phyloP scores from a whole-genome alignment of 1,284 basidiomycete genomes.

The Coniophora puteana region DNA sequence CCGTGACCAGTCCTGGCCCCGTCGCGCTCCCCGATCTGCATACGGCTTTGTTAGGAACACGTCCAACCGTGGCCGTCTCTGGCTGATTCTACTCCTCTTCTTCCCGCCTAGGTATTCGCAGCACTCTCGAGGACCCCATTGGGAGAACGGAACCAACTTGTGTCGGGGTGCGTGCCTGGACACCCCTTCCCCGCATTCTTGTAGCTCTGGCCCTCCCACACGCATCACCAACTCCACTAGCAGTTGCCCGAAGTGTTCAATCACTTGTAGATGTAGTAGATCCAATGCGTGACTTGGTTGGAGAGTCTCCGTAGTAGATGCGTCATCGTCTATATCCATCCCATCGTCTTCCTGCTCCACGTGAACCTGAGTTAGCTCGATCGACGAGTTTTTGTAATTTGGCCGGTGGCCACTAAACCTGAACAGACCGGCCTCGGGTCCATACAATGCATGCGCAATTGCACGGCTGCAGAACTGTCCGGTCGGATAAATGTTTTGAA shows the following conservation, averaged over 20 bases:
- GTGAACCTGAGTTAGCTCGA: slow-evolving; percentile 11
- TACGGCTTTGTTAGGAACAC: slow-evolving; percentile 51
- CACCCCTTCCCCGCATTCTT: slow-evolving; percentile 23
- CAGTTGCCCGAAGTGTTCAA: slow-evolving; percentile 62
- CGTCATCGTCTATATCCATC: slow-evolving; percentile 62
- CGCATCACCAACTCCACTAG: slow-evolving; percentile 54
- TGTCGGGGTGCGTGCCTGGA: slow-evolving; percentile 59
- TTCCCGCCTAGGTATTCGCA: slow-evolving; percentile 50
- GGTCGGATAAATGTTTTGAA: slow-evolving; percentile 25
- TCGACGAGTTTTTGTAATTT: slow-evolving; percentile 30
- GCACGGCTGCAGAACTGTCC: slow-evolving; percentile 35
- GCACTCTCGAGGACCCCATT: slow-evolving; percentile 54
- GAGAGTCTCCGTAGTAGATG: slow-evolving; percentile 16
- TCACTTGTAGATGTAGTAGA: slow-evolving; percentile 61
- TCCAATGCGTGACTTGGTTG: slow-evolving; percentile 57
- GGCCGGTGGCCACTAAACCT: slow-evolving; percentile 33
- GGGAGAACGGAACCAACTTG: slow-evolving; percentile 34
- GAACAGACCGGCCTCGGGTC: slow-evolving; percentile 26
- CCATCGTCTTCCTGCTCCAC: slow-evolving; percentile 39
- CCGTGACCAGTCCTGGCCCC: slow-evolving; percentile 68
- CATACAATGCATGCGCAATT: slow-evolving; percentile 39
- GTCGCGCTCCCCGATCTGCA: slow-evolving; percentile 41
- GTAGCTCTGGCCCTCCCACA: slow-evolving; percentile 45
- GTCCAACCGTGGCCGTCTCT: slow-evolving; percentile 42
- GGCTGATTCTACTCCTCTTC: slow-evolving; percentile 22